Evolutionary conservation across 768 basidiomycete genomes (phyloP).

Genomic region (Mycena chlorophos): DNA sequence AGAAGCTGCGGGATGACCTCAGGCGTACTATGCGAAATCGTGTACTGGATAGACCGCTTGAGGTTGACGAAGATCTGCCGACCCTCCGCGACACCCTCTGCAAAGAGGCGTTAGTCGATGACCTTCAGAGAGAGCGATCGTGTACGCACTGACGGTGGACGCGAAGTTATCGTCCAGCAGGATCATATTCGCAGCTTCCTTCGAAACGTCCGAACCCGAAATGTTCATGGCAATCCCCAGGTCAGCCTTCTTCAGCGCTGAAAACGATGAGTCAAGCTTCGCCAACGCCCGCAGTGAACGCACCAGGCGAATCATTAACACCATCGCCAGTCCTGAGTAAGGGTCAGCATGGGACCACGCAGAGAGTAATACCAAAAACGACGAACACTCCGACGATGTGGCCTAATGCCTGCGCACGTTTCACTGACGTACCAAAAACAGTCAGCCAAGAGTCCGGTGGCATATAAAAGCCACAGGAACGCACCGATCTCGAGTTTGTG

Average conservation of each 20-base stretch:
- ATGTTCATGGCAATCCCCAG: slow-evolving; percentile 77
- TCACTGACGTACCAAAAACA: slow-evolving; percentile 42
- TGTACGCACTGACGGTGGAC: slow-evolving; percentile 61
- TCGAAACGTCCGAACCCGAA: slow-evolving; percentile 69
- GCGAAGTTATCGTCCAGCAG: slow-evolving; percentile 71
- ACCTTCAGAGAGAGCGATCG: not conserved
- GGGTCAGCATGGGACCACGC: slow-evolving; percentile 4
- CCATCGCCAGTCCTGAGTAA: slow-evolving; percentile 64
- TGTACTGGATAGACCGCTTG: slow-evolving; percentile 74
- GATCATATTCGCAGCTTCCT: slow-evolving; percentile 77
- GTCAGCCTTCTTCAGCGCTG: slow-evolving; percentile 69
- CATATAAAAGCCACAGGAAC: slow-evolving; percentile 16
- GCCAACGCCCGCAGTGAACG: too few relatives aligned
- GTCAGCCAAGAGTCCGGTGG: slow-evolving; percentile 5
- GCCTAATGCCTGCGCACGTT: slow-evolving; percentile 68
- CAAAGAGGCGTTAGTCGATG: not conserved
- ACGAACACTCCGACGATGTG: slow-evolving; percentile 73
- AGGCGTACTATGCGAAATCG: slow-evolving; percentile 65
- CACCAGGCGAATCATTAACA: slow-evolving; percentile 71
- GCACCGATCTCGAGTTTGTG: slow-evolving; percentile 73
- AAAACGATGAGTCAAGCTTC: too few relatives aligned
- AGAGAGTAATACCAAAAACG: not conserved
- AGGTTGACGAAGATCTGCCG: slow-evolving; percentile 71
- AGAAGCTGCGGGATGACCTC: slow-evolving; percentile 70
- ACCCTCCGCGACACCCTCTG: slow-evolving; percentile 69